Evolutionary conservation across 148 eudicot genomes (phyloP).

Genomic region (Limonium bicolor): DNA sequence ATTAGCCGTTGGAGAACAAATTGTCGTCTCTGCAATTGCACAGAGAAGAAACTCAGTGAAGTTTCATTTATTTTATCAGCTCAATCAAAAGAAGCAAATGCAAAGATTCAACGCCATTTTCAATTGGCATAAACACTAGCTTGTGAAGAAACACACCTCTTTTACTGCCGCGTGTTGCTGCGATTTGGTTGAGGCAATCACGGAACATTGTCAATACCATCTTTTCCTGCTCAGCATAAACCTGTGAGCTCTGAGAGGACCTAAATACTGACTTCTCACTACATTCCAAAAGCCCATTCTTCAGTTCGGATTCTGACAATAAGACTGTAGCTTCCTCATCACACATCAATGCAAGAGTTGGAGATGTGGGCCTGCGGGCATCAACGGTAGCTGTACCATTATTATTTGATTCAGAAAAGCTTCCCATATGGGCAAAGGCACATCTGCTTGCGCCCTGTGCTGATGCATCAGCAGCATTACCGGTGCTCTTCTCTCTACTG

Average conservation of each 20-base stretch:
- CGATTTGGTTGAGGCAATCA: slow-evolving; percentile 29
- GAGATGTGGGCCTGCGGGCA: slow-evolving; percentile 51
- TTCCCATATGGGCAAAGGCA: too few relatives aligned
- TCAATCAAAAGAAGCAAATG: too few relatives aligned
- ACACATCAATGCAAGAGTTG: slow-evolving; percentile 56
- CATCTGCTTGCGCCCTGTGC: too few relatives aligned
- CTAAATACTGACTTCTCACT: slow-evolving; percentile 2
- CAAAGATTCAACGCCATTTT: too few relatives aligned
- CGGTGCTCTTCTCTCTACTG: slow-evolving; percentile 9
- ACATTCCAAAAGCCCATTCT: slow-evolving; percentile 5
- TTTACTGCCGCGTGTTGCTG: slow-evolving; percentile 30
- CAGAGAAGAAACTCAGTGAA: too few relatives aligned
- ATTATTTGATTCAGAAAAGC: slow-evolving; percentile 7
- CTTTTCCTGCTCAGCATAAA: slow-evolving; percentile 39
- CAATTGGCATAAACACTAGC: too few relatives aligned
- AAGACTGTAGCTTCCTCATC: slow-evolving; percentile 38
- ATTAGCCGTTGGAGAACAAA: too few relatives aligned
- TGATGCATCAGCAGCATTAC: too few relatives aligned
- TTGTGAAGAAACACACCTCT: too few relatives aligned
- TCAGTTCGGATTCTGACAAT: slow-evolving; percentile 20
- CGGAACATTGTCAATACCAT: slow-evolving; percentile 29
- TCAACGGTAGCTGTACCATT: slow-evolving; percentile 4
- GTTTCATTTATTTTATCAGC: too few relatives aligned
- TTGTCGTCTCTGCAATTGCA: too few relatives aligned
- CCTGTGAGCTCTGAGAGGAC: slow-evolving; percentile 11